A percentile compares a stretch with the other conserved stretches of the same genome.
These are phyloP conservation scores for Candida schatavii DNA, from an alignment of 805 yeast species.

Conservation along the genomic window DNA sequence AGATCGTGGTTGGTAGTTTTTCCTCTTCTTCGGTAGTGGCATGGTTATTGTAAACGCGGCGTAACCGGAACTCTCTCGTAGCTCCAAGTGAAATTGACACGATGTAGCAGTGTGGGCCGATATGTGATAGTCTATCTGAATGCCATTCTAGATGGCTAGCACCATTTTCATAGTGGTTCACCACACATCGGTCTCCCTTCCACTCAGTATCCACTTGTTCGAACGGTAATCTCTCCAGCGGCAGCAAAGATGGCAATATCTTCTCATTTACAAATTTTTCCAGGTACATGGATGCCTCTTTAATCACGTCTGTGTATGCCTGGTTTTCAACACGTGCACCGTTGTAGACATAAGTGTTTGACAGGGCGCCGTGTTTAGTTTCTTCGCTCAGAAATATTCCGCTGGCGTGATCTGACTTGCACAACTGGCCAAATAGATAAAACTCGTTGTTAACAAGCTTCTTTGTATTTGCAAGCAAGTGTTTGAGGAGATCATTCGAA, in stretches of 20 bases:
- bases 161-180: slow-evolving; percentile 52
- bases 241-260: slow-evolving; percentile 27
- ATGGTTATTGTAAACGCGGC: slow-evolving; percentile 36
- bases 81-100: slow-evolving; percentile 71
- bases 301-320: slow-evolving; percentile 40
- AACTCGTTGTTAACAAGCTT: slow-evolving; percentile 47
- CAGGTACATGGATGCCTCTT: slow-evolving; percentile 36
- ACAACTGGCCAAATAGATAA: slow-evolving; percentile 59
- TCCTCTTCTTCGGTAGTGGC: slow-evolving; percentile 10
- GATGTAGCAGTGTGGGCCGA: slow-evolving; percentile 70
- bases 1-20: slow-evolving; percentile 25
- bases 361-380: slow-evolving; percentile 1
- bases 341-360: slow-evolving; percentile 25
- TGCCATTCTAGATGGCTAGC: slow-evolving; percentile 66
- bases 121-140: slow-evolving; percentile 66
- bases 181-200: slow-evolving; percentile 53
- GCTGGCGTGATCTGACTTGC: slow-evolving; percentile 56
- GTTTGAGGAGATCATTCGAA: slow-evolving; percentile 44
- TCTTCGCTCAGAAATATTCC: slow-evolving; percentile 16
- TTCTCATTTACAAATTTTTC: slow-evolving; percentile 35
- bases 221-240: slow-evolving; percentile 23
- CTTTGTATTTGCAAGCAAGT: slow-evolving; percentile 40
- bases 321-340: slow-evolving; percentile 32
- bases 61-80: slow-evolving; percentile 62
- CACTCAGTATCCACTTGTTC: slow-evolving; percentile 40